Evolutionary conservation across 768 basidiomycete genomes (phyloP).

Genomic region (Holtermanniella nyarrowii): DNA sequence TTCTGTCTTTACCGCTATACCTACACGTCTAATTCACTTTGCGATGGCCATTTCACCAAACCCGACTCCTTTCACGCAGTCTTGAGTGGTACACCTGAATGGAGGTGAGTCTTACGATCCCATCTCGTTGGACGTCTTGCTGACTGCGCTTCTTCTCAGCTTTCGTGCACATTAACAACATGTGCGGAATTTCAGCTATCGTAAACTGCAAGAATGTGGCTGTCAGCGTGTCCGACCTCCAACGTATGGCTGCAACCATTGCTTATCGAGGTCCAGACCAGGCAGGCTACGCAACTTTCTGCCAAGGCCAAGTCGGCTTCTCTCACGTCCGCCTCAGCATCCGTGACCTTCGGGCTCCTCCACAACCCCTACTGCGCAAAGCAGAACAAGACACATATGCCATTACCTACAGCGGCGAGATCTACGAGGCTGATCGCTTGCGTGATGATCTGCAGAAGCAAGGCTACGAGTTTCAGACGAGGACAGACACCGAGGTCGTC

Average conservation of each 20-base stretch:
- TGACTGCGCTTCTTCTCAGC: too few species aligned
- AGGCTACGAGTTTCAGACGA: conserved; percentile 16
- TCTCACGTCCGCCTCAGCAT: background rate
- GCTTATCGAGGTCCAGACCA: background rate
- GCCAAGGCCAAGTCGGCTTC: background rate
- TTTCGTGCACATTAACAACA: too few species aligned
- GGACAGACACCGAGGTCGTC: conserved; percentile 30
- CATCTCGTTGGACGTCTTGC: too few species aligned
- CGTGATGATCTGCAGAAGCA: conserved; percentile 8
- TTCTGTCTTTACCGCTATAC: too few species aligned
- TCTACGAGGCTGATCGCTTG: conserved; percentile 29
- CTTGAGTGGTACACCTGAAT: too few species aligned
- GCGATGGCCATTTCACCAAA: too few species aligned
- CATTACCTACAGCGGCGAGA: conserved; percentile 20
- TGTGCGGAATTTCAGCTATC: background rate
- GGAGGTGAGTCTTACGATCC: too few species aligned
- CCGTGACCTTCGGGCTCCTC: background rate
- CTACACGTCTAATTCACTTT: too few species aligned
- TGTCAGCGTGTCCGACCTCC: background rate
- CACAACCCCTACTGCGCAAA: background rate
- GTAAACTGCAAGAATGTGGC: background rate
- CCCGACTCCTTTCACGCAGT: too few species aligned
- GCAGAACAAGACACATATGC: background rate
- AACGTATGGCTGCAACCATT: background rate
- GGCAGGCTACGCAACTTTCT: background rate